Evolutionary conservation across 768 basidiomycete genomes (phyloP), one percentile per base, ranked within the genome.

Genomic region (Russula lepida): DNA sequence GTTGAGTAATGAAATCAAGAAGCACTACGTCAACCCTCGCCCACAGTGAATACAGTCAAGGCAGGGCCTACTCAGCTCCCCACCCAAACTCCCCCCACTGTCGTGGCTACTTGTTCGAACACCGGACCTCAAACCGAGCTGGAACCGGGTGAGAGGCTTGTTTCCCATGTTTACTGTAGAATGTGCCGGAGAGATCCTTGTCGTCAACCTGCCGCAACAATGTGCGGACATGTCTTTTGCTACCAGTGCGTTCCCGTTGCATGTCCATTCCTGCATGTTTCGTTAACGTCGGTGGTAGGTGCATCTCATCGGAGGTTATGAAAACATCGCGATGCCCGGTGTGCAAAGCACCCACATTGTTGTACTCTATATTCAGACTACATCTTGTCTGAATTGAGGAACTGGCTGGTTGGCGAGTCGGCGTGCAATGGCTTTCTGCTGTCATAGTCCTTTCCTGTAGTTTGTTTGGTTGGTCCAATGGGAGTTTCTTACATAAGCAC

Each of bases 211-310:
- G 84, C 81, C 2, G 83, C 78, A 23, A 84, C 81, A 4, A 79
- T 82, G 70, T 85, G 84, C 65, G 84, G 84, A 3, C 84, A 85
- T 63, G 66, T 85, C 19, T 85, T 85, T 64, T 85, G 84, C 65
- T 76, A 81, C 57, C 60, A 74, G 84, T 83, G 59, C 25, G 79
- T 73, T 59, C 64, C 25, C 21, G 19, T 3, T 19, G 44, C 4
- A 21, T 21, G 6, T 15, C 44, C 35, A 7, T 25, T 44, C n/a
- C 41, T 19, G 19, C 39, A 39, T 51, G 6, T 59, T 46, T 46
- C 33, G 35, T 59, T 60, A 39, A 48, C 46, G 23, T 62, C 35
- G 11, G 23, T 48, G 17, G 21, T 66, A 84, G 83, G 56, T 85
- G 83, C 58, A 84, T 85, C 61, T 77, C 78, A 2, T 73, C 77